Conservation (phyloP, 1,139 yeast species). For the Hemisphaericaspora lyxosophila region DNA sequence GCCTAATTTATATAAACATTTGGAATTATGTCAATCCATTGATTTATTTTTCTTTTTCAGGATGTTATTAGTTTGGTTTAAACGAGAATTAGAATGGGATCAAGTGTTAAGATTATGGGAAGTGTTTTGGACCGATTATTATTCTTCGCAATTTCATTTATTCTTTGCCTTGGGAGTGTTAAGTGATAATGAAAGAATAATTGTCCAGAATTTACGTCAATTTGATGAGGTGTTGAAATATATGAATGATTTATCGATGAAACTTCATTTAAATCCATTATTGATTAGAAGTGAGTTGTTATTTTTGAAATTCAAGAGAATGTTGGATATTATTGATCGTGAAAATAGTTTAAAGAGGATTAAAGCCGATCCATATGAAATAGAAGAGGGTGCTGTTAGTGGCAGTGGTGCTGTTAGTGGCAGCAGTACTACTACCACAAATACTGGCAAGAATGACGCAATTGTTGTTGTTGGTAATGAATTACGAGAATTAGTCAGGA, state of each 20-base stretch:
- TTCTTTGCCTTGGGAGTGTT: conserved; percentile 85
- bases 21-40: conserved; percentile 83
- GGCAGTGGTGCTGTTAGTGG: conserved; percentile 7
- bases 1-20: conserved; percentile 78
- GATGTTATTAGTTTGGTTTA: conserved; percentile 93
- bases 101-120: conserved; percentile 87
- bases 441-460: conserved; percentile 12
- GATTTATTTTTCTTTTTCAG: conserved; percentile 92
- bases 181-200: conserved; percentile 80
- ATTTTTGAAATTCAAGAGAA: conserved; percentile 74
- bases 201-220: conserved; percentile 66
- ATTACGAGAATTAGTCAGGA: conserved; percentile 58
- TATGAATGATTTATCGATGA: conserved; percentile 84
- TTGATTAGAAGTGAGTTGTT: conserved; percentile 79
- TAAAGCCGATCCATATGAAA: conserved; percentile 15
- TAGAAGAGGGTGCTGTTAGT: conserved; percentile 12
- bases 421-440: conserved; percentile 8
- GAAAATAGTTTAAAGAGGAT: conserved; percentile 34
- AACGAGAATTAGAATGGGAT: conserved; percentile 83
- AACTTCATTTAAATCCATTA: conserved; percentile 69
- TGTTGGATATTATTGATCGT: conserved; percentile 74
- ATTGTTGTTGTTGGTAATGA: conserved; percentile 38
- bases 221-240: conserved; percentile 92
- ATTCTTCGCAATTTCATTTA: conserved; percentile 81
- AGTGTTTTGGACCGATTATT: conserved; percentile 82